A percentile compares a stretch with the other conserved stretches of the same genome.
These are phyloP conservation scores for Solanum stenotomum DNA, from an alignment of 257 asterid genomes.

Conservation along the genomic window DNA sequence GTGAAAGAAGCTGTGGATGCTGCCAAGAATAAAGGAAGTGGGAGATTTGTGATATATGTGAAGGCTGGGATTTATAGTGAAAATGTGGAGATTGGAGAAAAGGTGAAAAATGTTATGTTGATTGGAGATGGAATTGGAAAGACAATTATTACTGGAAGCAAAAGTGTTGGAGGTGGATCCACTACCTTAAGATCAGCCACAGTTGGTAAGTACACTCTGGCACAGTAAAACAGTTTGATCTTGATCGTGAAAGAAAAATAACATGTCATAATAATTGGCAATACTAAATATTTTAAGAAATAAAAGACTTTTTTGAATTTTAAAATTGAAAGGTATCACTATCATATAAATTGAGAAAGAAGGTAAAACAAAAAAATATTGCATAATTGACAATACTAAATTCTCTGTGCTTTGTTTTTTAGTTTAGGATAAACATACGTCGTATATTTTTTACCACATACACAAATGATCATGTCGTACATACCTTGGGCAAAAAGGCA, in stretches of 20 bases:
- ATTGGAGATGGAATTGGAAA: conserved; percentile 84
- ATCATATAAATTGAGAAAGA: too few relatives aligned
- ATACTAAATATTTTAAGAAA: too few relatives aligned
- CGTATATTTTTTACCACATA: not conserved
- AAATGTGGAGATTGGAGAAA: conserved; percentile 46
- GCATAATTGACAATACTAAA: not conserved
- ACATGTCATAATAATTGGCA: not conserved
- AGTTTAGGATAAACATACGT: not conserved
- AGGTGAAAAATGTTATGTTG: conserved; percentile 54
- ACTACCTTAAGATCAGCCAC: conserved; percentile 83
- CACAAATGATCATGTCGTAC: not conserved
- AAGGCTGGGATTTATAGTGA: conserved; percentile 69
- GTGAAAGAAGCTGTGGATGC: conserved; percentile 46
- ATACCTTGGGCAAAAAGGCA: not conserved
- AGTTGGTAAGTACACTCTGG: conserved; percentile 44
- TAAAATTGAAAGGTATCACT: too few relatives aligned
- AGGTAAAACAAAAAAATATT: too few relatives aligned
- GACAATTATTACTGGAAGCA: conserved; percentile 82
- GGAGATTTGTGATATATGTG: conserved; percentile 58
- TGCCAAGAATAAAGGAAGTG: conserved; percentile 26
- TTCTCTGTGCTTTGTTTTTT: not conserved
- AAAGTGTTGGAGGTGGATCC: conserved; percentile 63
- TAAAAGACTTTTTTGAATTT: too few relatives aligned
- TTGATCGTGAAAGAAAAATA: not conserved
- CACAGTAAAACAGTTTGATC: not conserved